phyloP scores from a whole-genome alignment of 2,329 filamentous ascomycete genomes.

The Paraphaeosphaeria minitans region DNA sequence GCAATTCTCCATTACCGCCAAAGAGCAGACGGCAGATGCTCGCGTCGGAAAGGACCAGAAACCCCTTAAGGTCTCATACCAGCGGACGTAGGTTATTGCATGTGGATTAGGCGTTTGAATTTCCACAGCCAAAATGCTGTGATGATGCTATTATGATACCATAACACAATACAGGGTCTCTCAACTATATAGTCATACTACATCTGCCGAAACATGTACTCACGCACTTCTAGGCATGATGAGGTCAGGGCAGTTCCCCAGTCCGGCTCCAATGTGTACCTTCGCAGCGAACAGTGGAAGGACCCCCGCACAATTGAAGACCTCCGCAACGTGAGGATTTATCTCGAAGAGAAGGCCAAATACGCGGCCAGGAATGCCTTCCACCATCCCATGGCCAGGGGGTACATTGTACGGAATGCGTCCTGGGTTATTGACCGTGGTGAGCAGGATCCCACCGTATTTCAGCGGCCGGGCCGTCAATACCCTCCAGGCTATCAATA shows the following conservation, averaged over 20 bases:
- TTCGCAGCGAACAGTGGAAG: no score
- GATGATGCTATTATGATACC: constrained; percentile 35
- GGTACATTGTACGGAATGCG: neutral
- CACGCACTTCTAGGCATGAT: neutral
- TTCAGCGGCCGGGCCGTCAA: neutral
- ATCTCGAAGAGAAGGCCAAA: no score
- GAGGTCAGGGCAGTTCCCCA: neutral
- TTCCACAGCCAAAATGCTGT: neutral
- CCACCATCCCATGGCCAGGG: no score
- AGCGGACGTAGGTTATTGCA: constrained; percentile 69
- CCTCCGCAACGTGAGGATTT: no score
- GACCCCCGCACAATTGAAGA: no score
- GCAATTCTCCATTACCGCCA: constrained; percentile 85
- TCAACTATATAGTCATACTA: constrained; percentile 12
- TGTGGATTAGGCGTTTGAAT: constrained; percentile 14
- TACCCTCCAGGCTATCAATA: no score
- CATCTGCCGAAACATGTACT: constrained; percentile 5
- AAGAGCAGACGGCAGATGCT: constrained; percentile 90
- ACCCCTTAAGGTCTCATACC: constrained; percentile 93
- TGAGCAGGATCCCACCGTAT: neutral
- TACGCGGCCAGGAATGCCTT: no score
- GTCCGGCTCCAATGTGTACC: no score
- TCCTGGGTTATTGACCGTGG: neutral
- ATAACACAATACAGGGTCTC: constrained; percentile 10
- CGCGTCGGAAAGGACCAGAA: constrained; percentile 74